Percentiles rank a stretch among this genome's conserved stretches.
Evolutionary conservation across 768 basidiomycete genomes (phyloP).

Genomic region (Nidularia sp.): DNA sequence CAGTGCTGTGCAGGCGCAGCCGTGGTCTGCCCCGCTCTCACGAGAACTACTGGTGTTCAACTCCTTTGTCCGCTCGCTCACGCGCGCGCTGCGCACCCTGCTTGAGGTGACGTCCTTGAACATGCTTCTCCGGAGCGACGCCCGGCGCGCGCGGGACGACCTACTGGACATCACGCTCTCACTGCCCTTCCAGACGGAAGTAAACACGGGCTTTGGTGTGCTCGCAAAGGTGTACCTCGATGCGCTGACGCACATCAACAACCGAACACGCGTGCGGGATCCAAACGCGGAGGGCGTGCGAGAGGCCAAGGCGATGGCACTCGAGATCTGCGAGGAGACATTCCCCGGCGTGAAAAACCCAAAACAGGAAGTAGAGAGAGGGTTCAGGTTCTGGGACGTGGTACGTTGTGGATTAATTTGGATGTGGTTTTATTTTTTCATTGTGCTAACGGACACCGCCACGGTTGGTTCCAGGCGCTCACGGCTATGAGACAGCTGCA

Average conservation of each 20-base stretch:
- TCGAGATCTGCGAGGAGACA: conserved; percentile 90
- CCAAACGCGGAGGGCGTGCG: conserved; percentile 74
- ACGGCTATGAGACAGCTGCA: conserved; percentile 88
- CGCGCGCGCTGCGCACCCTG: conserved; percentile 84
- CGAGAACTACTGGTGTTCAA: conserved; percentile 98
- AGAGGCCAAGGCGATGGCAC: conserved; percentile 81
- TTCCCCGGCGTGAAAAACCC: conserved; percentile 90
- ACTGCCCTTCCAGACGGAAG: conserved; percentile 92
- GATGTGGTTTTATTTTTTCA: conserved; percentile 4
- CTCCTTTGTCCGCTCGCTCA: conserved; percentile 90
- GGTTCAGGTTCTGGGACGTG: conserved; percentile 98
- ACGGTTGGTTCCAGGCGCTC: conserved; percentile 52
- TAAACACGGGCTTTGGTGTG: conserved; percentile 97
- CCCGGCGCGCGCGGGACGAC: conserved; percentile 83
- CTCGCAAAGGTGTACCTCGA: conserved; percentile 96
- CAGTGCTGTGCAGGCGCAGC: conserved; percentile 52
- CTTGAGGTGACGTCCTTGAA: conserved; percentile 90
- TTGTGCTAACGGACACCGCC: not conserved
- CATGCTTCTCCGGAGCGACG: conserved; percentile 89
- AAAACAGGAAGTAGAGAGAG: conserved; percentile 86
- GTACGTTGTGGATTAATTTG: conserved; percentile 46
- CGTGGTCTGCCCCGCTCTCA: conserved; percentile 95
- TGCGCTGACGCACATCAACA: conserved; percentile 85
- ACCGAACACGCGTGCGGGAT: conserved; percentile 71
- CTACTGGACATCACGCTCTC: conserved; percentile 88